phyloP scores from a whole-genome alignment of 2,329 filamentous ascomycete species.

The Colletotrichum neosansevieriae region DNA sequence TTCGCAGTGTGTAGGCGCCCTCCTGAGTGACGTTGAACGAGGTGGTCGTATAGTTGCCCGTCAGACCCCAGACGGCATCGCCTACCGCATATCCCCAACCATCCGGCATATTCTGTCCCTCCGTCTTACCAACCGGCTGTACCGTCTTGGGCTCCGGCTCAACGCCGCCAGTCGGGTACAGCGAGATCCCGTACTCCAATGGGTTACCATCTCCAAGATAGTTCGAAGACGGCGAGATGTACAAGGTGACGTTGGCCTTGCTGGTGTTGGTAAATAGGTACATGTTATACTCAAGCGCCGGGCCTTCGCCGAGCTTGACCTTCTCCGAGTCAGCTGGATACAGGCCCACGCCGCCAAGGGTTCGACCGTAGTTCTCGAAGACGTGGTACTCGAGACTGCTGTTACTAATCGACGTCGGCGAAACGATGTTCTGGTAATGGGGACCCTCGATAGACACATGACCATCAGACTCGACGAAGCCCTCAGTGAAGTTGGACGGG shows the following conservation, averaged over 20 bases:
- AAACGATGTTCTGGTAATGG: conserved; percentile 60
- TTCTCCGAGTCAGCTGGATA: conserved; percentile 64
- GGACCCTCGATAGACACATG: conserved; percentile 67
- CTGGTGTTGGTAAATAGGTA: conserved; percentile 69
- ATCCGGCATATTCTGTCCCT: conserved; percentile 55
- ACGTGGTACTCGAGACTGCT: conserved; percentile 58
- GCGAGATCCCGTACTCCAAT: conserved; percentile 62
- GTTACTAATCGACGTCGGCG: conserved; percentile 42
- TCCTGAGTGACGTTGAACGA: conserved; percentile 54
- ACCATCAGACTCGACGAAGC: conserved; percentile 74
- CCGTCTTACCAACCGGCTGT: conserved; percentile 55
- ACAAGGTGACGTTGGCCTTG: conserved; percentile 58
- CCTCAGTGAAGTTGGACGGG: conserved; percentile 64
- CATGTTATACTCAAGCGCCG: conserved; percentile 70
- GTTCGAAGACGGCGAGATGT: conserved; percentile 66
- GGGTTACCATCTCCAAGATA: conserved; percentile 63
- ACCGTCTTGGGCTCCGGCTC: conserved; percentile 50
- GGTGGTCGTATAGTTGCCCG: conserved; percentile 59
- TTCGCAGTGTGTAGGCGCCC: conserved; percentile 61
- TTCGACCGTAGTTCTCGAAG: conserved; percentile 68
- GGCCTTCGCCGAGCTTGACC: conserved; percentile 60
- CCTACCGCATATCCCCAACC: conserved; percentile 59
- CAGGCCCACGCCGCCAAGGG: conserved; percentile 68
- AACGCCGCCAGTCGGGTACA: conserved; percentile 55
- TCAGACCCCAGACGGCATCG: conserved; percentile 60